phyloP scores from a whole-genome alignment of 208 protist species.

The Acanthamoeba lenticulata region DNA sequence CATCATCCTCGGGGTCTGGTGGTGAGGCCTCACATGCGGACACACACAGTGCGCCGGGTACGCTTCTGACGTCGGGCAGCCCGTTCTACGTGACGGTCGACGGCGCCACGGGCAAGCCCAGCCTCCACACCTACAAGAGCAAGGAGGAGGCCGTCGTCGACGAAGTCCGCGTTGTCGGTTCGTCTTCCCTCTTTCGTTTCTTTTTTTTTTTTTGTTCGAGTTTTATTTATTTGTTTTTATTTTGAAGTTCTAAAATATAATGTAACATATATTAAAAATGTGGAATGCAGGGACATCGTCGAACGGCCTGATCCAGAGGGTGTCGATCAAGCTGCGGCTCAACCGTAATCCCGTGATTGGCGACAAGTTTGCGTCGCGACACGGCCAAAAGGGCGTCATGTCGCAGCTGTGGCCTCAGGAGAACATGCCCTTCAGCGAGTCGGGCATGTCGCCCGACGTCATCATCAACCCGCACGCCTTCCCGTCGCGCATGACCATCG shows the following conservation, averaged over 20 bases:
- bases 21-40: too few species aligned
- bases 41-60: background rate
- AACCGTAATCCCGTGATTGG: constrained; percentile 96
- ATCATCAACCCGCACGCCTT: constrained; percentile 99
- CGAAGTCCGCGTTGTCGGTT: constrained; percentile 78
- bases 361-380: constrained; percentile 99
- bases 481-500: constrained; percentile 99
- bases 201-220: background rate
- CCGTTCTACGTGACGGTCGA: constrained; percentile 46
- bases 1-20: too few species aligned
- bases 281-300: background rate
- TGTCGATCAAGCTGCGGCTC: constrained; percentile 91
- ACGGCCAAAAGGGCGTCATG: constrained; percentile 97
- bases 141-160: constrained; percentile 80
- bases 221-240: too few species aligned
- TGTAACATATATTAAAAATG: too few species aligned
- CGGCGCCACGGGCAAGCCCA: background rate
- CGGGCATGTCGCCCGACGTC: constrained; percentile 98
- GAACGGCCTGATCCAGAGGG: constrained; percentile 54
- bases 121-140: constrained; percentile 24
- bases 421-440: constrained; percentile 95
- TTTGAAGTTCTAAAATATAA: too few species aligned
- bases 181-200: background rate
- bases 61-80: background rate
- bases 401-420: constrained; percentile 84